phyloP scores from a whole-genome alignment of 352 stramenopile species.

The Phytophthora melonis region DNA sequence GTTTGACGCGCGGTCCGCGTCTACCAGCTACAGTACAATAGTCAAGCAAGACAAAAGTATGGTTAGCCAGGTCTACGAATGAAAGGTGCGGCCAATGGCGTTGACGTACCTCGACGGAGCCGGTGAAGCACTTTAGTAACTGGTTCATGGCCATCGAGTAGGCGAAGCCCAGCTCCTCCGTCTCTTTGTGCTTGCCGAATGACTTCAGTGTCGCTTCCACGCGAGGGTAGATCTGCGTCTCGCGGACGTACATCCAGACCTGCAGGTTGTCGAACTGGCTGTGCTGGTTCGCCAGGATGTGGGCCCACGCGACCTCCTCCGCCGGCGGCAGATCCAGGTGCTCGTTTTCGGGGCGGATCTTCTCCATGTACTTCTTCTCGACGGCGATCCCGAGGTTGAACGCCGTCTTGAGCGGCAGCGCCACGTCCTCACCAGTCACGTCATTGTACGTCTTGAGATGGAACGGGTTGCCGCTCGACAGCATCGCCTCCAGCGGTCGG shows the following conservation, averaged over 20 bases:
- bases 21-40: slow-evolving; percentile 47
- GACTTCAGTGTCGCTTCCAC: slow-evolving; percentile 69
- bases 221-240: slow-evolving; percentile 83
- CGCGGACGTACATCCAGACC: slow-evolving; percentile 83
- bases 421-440: slow-evolving; percentile 70
- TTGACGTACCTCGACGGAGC: slow-evolving; percentile 73
- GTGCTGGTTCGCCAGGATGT: slow-evolving; percentile 87
- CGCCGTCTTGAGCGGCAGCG: slow-evolving; percentile 75
- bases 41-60: background rate
- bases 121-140: slow-evolving; percentile 84
- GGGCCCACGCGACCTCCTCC: slow-evolving; percentile 80
- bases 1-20: slow-evolving; percentile 52
- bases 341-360: slow-evolving; percentile 53
- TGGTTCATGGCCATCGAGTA: slow-evolving; percentile 84
- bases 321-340: slow-evolving; percentile 51
- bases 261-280: slow-evolving; percentile 87
- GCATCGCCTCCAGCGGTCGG: slow-evolving; percentile 62
- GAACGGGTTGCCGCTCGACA: slow-evolving; percentile 78
- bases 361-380: slow-evolving; percentile 85
- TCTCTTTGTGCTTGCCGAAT: slow-evolving; percentile 66
- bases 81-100: background rate
- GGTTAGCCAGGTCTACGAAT: too few species aligned
- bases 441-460: slow-evolving; percentile 53
- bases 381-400: slow-evolving; percentile 87
- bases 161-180: slow-evolving; percentile 79